Evolutionary conservation across 805 yeast genomes (phyloP), one percentile per base, ranked within the genome.

Genomic region (Ogataea wickerhamii): DNA sequence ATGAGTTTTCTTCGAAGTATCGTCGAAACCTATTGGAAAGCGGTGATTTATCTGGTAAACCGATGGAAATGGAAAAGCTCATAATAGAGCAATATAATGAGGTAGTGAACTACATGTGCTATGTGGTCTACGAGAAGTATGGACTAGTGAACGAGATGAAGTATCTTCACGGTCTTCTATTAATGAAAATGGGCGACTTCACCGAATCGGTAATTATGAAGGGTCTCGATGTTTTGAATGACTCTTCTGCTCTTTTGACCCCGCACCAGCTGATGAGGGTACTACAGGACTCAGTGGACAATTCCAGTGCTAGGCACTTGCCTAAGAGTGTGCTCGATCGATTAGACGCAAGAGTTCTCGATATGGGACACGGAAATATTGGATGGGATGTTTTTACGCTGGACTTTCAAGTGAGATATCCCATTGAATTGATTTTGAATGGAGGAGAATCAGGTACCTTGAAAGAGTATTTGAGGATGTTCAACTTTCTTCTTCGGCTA

Each of bases 361-460:
- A 83, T 41, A 63, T 82, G 34, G 80, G 80, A 3, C 86, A 81
- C 48, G 82, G 87, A 0, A 79, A 44, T 20, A 62, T 77, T 35
- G 96, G 96, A 1, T 89, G 96, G 96, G 95, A 89, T 55, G 87
- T 85, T 2, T 89, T 91, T 57, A 87, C 96, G 0, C 64, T 89
- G 25, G 97, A 88, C 54, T 93, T 85, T 58, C 66, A 73, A 37
- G 56, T 74, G 4, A 60, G 55, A 14, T 48, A 67, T 11, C 84
- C 84, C 1, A 56, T 83, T 29, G 68, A 76, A 6, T 65, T 73
- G 19, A 70, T 84, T 3, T 65, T 91, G 13, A 64, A 80, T 26
- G 68, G 56, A 32, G 68, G 56, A 32, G 62, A 51, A 43, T 67
- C 62, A 16, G 63, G 67, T 18, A 63, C 69, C 14, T 70, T 70